Evolutionary conservation across 176 grass and related monocot species (phyloP).

Genomic region (maize (Zea mays)): DNA sequence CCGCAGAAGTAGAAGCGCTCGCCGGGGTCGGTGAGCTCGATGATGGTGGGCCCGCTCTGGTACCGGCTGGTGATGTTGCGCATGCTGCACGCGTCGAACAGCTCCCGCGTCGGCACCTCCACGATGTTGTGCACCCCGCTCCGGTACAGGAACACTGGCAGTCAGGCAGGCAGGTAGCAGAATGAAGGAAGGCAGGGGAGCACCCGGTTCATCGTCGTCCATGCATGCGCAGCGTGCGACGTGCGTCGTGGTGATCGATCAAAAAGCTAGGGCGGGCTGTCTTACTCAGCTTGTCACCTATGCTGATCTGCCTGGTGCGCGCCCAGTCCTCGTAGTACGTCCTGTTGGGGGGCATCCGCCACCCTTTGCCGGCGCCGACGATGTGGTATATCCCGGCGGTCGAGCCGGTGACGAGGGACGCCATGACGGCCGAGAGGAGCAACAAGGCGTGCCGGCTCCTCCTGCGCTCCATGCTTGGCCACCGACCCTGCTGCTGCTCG

Average conservation of each 20-base stretch:
- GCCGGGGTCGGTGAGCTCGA: conserved; percentile 61
- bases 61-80: conserved; percentile 60
- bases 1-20: conserved; percentile 73
- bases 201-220: neutral
- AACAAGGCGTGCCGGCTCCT: conserved; percentile 32
- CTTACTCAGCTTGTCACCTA: conserved; percentile 77
- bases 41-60: conserved; percentile 55
- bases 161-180: no score
- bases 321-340: conserved; percentile 89
- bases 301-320: conserved; percentile 41
- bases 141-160: conserved; percentile 72
- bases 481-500: neutral
- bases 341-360: conserved; percentile 60
- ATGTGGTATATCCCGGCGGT: conserved; percentile 66
- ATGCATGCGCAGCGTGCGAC: neutral
- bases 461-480: conserved; percentile 32
- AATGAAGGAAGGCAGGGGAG: no score
- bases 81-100: conserved; percentile 59
- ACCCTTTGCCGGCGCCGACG: conserved; percentile 80
- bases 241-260: neutral
- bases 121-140: conserved; percentile 75
- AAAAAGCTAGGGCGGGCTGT: neutral
- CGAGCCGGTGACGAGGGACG: conserved; percentile 53
- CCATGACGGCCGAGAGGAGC: conserved; percentile 43
- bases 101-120: conserved; percentile 64